Base-by-base conservation (phyloP, 1,284 basidiomycete genomes). In the Irpex sp. region DNA sequence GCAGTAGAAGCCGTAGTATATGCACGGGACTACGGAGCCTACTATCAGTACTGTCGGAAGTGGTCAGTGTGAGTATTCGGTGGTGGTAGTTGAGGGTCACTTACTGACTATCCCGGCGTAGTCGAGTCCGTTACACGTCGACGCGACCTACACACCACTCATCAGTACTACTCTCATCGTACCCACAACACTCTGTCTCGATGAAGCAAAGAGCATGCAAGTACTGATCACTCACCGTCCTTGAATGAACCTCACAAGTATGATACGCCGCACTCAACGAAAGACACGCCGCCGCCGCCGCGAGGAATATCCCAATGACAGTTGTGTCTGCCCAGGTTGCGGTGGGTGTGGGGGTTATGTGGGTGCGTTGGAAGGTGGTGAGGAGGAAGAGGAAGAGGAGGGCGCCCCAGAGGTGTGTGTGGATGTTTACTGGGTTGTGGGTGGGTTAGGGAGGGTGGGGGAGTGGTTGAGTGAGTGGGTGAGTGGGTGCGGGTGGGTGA, bases 371-470 rank as follows among this genome's bases (percentile, higher is more conserved):
- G 65, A 84, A 83, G 3, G 84, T 83, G 62, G 77, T 76, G 57
- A 89, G 74, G 60, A 93, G 79, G 69, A 87, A 83, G 17, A 78
- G 70, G 72, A 95, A 94, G 59, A 92, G 71, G 9, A 87, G 71
- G 15, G 90, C 88, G 36, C 90, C 93, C 79, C 87, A 84, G 6
- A 96, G 80, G 72, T 97, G 95, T 59, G 85, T 92, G 75, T 96
- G 93, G 60, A 97, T 95, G 76, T 97, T 97, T 65, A 97, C 93
- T 94, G 8, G 38, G 37, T 64, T 17, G 17, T 40, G 6, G 31
- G 4, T 31, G 4, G 3, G 31, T 3, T 31, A 31, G 31, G 4
- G 31, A 31, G 26, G 26, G 26, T 26, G 26, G 26, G 31, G n/a
- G n/a, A n/a, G n/a, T n/a, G n/a, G n/a, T 13, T 47, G 19, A 54